Evolutionary conservation across 2,329 filamentous ascomycete genomes (phyloP).

Genomic region (Hypoxylon sp.): DNA sequence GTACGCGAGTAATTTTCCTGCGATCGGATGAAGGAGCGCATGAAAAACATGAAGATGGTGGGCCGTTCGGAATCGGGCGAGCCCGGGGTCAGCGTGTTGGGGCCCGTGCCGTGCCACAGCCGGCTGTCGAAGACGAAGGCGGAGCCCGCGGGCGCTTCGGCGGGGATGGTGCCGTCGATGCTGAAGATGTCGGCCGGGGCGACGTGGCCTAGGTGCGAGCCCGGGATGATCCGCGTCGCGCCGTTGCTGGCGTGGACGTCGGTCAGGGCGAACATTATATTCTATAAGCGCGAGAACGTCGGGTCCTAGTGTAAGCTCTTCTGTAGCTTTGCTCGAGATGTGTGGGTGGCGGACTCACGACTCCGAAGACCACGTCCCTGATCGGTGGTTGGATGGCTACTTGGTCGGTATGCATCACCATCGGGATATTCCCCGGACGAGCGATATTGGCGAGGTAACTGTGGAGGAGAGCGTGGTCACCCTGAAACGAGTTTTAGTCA

Average conservation of each 20-base stretch:
- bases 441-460: slow-evolving; percentile 51
- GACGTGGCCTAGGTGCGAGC: slow-evolving; percentile 42
- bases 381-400: slow-evolving; percentile 46
- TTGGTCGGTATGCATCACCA: slow-evolving; percentile 50
- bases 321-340: too few species aligned
- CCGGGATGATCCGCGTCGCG: slow-evolving; percentile 49
- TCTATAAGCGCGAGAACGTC: neutral
- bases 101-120: slow-evolving; percentile 50
- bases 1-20: slow-evolving; percentile 49
- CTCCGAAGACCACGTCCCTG: slow-evolving; percentile 44
- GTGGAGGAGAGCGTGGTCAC: slow-evolving; percentile 48
- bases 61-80: slow-evolving; percentile 41
- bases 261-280: slow-evolving; percentile 13
- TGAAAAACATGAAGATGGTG: slow-evolving; percentile 51
- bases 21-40: slow-evolving; percentile 49
- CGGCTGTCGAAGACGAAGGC: slow-evolving; percentile 48
- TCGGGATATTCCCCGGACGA: slow-evolving; percentile 46
- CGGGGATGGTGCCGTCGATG: slow-evolving; percentile 44
- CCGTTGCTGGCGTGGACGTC: slow-evolving; percentile 52
- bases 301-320: neutral
- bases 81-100: slow-evolving; percentile 36
- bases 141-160: slow-evolving; percentile 48
- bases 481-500: neutral
- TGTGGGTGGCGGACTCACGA: neutral
- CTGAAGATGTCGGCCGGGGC: slow-evolving; percentile 45